Percentiles rank a stretch among this genome's conserved stretches.
Conservation (phyloP, 169 alveolate genomes). For the Plasmodium vivax region DNA sequence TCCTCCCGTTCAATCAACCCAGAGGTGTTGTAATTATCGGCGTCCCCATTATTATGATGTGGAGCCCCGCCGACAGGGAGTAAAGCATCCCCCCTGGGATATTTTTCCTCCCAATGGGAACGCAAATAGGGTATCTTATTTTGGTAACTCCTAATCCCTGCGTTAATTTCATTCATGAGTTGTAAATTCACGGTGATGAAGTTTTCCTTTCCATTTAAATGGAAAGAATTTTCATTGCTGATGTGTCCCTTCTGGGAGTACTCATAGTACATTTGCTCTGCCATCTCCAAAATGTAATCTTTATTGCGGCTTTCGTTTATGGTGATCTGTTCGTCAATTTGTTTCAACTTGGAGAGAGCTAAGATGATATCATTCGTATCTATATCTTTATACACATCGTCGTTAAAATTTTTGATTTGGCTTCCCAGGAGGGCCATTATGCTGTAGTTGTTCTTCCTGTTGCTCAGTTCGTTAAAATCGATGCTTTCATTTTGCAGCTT, state of each 20-base stretch:
- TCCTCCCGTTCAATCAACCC: slow-evolving; percentile 20
- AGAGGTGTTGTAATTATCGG: background rate
- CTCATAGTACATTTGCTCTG: slow-evolving; percentile 63
- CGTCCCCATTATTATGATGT: slow-evolving; percentile 3
- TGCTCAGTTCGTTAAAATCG: slow-evolving; percentile 54
- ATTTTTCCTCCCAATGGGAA: background rate
- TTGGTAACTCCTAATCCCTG: slow-evolving; percentile 35
- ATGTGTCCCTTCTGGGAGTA: slow-evolving; percentile 42
- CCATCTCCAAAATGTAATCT: slow-evolving; percentile 56
- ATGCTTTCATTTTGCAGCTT: slow-evolving; percentile 64
- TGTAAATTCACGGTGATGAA: slow-evolving; percentile 27
- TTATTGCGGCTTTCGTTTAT: slow-evolving; percentile 45
- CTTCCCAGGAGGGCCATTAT: slow-evolving; percentile 71
- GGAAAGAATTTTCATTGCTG: slow-evolving; percentile 23
- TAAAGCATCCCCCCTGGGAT: background rate
- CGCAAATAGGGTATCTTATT: slow-evolving; percentile 13
- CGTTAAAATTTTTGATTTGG: slow-evolving; percentile 57
- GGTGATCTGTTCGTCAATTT: slow-evolving; percentile 46
- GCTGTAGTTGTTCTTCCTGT: slow-evolving; percentile 57
- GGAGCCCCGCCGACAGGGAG: background rate
- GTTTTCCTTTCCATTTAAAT: slow-evolving; percentile 28
- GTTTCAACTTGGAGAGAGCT: slow-evolving; percentile 52
- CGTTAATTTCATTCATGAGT: slow-evolving; percentile 60
- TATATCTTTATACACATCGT: slow-evolving; percentile 60
- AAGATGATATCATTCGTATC: slow-evolving; percentile 68